Base-by-base conservation (phyloP, 768 basidiomycete species). In the Hygrocybe punicea region DNA sequence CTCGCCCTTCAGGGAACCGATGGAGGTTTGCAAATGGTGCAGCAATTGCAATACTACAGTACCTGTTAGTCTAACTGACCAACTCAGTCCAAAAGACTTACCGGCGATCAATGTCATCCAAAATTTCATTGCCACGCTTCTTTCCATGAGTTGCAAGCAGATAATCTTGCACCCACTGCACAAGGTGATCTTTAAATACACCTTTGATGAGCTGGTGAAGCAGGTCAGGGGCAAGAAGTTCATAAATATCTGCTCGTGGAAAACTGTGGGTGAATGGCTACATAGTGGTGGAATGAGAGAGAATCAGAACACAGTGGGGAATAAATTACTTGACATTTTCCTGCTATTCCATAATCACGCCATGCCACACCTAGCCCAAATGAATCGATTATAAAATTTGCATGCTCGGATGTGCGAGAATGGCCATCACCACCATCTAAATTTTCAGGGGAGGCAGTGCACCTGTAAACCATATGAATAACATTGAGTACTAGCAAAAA, bases 161-260 rank as follows among this genome's bases (percentile, higher is more conserved):
- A 52, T 74, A 77, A 8, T 68, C 57, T 2, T 57, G 48, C 0
- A 72, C 65, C 76, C 76, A 78, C 8, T 54, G 47, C 0, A 77
- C 74, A 14, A 77, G 60, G 56, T 77, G 76, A 45, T 77, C 75
- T 51, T 76, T 77, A 62, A 77, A 78, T 2, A 64, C 67, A 11
- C 75, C 73, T 57, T 77, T 78, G 62, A 77, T 75, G 4, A 78
- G 35, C 57, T 77, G 74, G 57, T 78, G 75, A 2, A 76, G 65
- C 2, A 75, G 62, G 55, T 76, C 72, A 2, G 74, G 70, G 2
- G 70, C 49, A 0, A 76, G 33, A 3, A 73, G 60, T 9, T 62
- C 62, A 58, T 74, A 66, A 34, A 74, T 73, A 57, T 75, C 70
- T 0, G 74, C 73, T 10, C 67, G 66, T 17, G 71, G 74, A 61